Evolutionary conservation across 2,329 filamentous ascomycete genomes (phyloP).

Genomic region (Pseudogymnoascus sp.): DNA sequence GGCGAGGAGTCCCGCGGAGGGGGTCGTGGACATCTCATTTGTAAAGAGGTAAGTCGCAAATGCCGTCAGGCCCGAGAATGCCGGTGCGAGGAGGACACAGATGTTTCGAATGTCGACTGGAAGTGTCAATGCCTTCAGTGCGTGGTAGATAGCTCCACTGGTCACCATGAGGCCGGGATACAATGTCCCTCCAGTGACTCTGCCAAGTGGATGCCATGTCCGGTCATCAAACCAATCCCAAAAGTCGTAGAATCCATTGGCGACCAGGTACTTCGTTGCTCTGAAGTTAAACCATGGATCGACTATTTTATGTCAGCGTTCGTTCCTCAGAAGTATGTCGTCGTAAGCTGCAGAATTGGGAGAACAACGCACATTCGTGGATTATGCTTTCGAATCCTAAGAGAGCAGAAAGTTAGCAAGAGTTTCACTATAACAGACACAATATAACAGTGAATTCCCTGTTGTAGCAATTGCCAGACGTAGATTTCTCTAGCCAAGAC

Average conservation of each 20-base stretch:
- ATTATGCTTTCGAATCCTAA: conserved; percentile 97
- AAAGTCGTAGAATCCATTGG: conserved; percentile 96
- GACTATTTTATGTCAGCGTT: conserved; percentile 49
- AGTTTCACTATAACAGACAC: conserved; percentile 1
- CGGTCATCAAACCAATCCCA: conserved; percentile 99
- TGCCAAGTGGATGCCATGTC: conserved; percentile 98
- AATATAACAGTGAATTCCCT: not conserved
- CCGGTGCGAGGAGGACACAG: conserved; percentile 91
- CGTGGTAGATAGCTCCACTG: conserved; percentile 91
- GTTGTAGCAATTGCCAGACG: not conserved
- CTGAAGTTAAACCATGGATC: conserved; percentile 99
- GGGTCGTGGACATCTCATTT: conserved; percentile 92
- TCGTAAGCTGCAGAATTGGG: conserved; percentile 3
- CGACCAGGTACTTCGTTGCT: conserved; percentile 93
- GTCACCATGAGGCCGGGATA: conserved; percentile 99
- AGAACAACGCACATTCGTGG: conserved; percentile 77
- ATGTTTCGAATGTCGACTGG: conserved; percentile 98
- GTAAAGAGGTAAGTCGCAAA: conserved; percentile 91
- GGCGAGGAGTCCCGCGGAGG: conserved; percentile 88
- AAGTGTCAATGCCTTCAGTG: conserved; percentile 77
- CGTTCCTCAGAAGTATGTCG: conserved; percentile 17
- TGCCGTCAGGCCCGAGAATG: conserved; percentile 87
- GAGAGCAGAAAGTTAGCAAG: conserved; percentile 26
- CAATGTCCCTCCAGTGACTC: conserved; percentile 96
- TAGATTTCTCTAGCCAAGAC: conserved; percentile 4